These are phyloP conservation scores for Phialophora verrucosa DNA, from an alignment of 2,329 filamentous ascomycete genomes.

Conservation along the genomic window DNA sequence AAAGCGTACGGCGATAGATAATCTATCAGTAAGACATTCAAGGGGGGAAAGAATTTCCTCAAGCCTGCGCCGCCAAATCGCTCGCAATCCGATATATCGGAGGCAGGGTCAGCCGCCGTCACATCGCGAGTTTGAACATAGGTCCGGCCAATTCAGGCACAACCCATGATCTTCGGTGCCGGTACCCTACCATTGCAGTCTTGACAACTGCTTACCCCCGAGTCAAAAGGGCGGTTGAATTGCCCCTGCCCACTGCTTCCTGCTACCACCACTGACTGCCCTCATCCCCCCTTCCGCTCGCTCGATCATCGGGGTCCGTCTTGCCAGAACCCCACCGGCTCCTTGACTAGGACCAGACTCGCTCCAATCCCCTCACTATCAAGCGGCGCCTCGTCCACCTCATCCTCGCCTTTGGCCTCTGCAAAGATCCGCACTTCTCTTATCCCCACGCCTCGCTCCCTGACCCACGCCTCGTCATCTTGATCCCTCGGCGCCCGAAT, in stretches of 20 bases:
- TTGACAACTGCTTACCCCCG: background rate
- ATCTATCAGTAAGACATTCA: too few species aligned
- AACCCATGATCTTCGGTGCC: background rate
- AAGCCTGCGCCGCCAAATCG: too few species aligned
- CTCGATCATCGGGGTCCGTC: background rate
- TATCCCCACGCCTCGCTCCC: conserved; percentile 34
- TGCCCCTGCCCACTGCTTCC: background rate
- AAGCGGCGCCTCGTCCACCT: conserved; percentile 27
- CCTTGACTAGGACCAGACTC: conserved; percentile 29
- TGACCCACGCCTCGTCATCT: conserved; percentile 33
- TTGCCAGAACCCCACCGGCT: conserved; percentile 12
- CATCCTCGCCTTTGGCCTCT: conserved; percentile 21
- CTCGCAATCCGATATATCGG: too few species aligned
- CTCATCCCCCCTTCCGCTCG: too few species aligned
- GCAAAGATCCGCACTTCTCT: conserved; percentile 30
- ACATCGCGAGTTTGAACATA: too few species aligned
- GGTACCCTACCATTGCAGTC: background rate
- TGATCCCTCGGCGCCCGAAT: conserved; percentile 26
- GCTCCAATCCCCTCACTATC: conserved; percentile 33
- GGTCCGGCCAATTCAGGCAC: background rate
- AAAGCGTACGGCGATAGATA: background rate
- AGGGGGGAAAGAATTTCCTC: too few species aligned
- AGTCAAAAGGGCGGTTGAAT: background rate
- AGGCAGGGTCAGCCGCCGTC: too few species aligned
- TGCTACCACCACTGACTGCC: background rate